These are phyloP conservation scores for Cucurbita pepo DNA, from an alignment of 306 rosid species.

Conservation along the genomic window DNA sequence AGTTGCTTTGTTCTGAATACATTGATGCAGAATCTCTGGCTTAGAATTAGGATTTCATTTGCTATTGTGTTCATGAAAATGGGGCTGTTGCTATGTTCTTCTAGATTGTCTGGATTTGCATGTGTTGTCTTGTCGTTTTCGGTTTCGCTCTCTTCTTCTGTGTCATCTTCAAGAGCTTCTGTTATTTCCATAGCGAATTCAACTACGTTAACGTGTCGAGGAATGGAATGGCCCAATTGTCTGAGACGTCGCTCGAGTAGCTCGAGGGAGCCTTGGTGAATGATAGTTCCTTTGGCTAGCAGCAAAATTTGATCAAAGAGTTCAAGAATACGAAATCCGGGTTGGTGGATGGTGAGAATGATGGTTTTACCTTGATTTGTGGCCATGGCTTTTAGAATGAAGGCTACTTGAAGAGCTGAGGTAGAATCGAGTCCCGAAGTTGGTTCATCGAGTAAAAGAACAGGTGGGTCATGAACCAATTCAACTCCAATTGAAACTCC, in stretches of 20 bases:
- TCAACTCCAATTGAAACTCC: conserved; percentile 30
- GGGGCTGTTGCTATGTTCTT: conserved; percentile 3
- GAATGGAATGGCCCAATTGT: conserved; percentile 19
- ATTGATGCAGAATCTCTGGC: conserved; percentile 23
- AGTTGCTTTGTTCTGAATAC: conserved; percentile 31
- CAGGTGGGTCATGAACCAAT: conserved; percentile 28
- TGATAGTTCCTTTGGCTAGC: conserved; percentile 17
- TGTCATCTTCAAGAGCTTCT: conserved; percentile 6
- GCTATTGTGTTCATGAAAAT: conserved; percentile 12
- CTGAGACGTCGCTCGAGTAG: conserved; percentile 16
- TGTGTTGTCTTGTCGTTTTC: neutral
- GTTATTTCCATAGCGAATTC: conserved; percentile 31
- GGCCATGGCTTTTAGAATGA: conserved; percentile 31
- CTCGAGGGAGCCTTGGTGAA: conserved; percentile 25
- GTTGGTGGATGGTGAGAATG: conserved; percentile 33
- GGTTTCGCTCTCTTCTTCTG: conserved; percentile 6
- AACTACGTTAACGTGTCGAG: conserved; percentile 24
- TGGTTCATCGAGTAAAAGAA: conserved; percentile 33
- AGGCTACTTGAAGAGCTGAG: conserved; percentile 23
- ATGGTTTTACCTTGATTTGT: conserved; percentile 25
- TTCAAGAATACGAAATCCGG: conserved; percentile 25
- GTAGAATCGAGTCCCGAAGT: conserved; percentile 37
- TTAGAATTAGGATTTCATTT: conserved; percentile 16
- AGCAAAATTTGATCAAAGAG: conserved; percentile 25
- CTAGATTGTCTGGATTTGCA: neutral